Evolutionary conservation across 495 filamentous ascomycete genomes (phyloP), one percentile per base, ranked within the genome.

Genomic region (Penicillium bialowiezense): DNA sequence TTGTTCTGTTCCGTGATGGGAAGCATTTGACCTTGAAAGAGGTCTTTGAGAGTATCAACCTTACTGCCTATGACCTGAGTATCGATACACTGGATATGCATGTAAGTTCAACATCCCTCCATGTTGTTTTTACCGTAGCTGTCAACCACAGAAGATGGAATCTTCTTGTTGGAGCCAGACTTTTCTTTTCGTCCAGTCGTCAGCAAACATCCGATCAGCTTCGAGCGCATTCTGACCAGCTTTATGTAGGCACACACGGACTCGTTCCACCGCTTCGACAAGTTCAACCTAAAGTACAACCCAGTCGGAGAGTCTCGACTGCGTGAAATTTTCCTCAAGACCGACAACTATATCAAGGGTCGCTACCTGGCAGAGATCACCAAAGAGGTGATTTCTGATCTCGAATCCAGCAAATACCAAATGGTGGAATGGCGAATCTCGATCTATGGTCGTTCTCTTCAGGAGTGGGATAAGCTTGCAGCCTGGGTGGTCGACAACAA

Each of bases 81-180:
- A 98, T 98, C 54, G 93, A 98, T 69, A 98, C 93, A 6, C 77
- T 98, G 32, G 93, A 98, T 73, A 98, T 97, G 92, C 93, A 98
- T 77, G 86, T 88, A 72, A 53, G 85, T 78, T 26, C 39, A 37
- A 36, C 18, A 5, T 3, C 7, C 29, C 10, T 35, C 18, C n/a
- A 3, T 5, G 5, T 3, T 32, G 10, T 5, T 4, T 12, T 32
- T 10, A 3, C 12, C 29, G 7, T 10, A 32, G 12, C 12, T 32
- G 29, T 5, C 5, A 10, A 32, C 5, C 5, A 32, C 23, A 32
- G 9, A 4, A 28, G 4, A 28, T 28, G 24, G 24, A 28, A n/a
- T n/a, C 24, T 28, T 28, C 24, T 28, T 28, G 24, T 28, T 28
- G 4, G 24, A 28, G 9, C 24, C 24, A 9, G 24, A 9, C 24